A percentile compares a stretch with the other conserved stretches of the same genome.
These are phyloP conservation scores for Hyparrhenia diplandra DNA, from an alignment of 176 grass and related monocot genomes.

Conservation along the genomic window DNA sequence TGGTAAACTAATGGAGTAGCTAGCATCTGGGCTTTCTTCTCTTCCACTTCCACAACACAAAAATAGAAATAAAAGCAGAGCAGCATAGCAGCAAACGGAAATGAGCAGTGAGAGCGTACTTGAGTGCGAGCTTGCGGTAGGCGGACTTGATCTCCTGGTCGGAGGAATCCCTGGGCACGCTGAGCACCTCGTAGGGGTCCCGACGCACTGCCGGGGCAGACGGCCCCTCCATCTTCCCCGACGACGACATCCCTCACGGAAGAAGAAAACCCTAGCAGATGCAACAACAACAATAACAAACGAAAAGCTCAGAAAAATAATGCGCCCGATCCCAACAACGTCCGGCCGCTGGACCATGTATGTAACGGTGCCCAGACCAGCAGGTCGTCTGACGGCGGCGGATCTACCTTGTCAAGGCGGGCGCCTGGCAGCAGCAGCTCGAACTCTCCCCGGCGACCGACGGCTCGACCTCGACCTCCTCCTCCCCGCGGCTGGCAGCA, in stretches of 20 bases:
- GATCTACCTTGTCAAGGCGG: neutral
- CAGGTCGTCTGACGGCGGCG: neutral
- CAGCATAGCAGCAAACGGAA: neutral
- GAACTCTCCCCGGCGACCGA: neutral
- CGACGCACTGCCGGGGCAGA: conserved; percentile 66
- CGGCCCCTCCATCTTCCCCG: conserved; percentile 74
- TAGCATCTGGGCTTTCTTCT: neutral
- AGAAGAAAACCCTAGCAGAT: conserved; percentile 29
- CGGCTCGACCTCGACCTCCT: no score
- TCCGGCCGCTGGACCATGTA: neutral
- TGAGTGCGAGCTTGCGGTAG: conserved; percentile 97
- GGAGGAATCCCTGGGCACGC: conserved; percentile 77
- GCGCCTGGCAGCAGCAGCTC: neutral
- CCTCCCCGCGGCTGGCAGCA: no score
- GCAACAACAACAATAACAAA: neutral
- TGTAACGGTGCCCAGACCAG: neutral
- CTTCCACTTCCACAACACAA: neutral
- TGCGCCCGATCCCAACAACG: neutral
- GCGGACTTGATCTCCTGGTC: conserved; percentile 98
- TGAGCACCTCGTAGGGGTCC: conserved; percentile 96
- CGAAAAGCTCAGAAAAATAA: neutral
- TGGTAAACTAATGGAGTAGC: neutral
- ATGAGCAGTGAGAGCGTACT: conserved; percentile 35
- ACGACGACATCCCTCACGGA: conserved; percentile 56
- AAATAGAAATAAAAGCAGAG: no score